These are phyloP conservation scores for Arachis hypogaea DNA, from an alignment of 306 rosid genomes.

Conservation along the genomic window DNA sequence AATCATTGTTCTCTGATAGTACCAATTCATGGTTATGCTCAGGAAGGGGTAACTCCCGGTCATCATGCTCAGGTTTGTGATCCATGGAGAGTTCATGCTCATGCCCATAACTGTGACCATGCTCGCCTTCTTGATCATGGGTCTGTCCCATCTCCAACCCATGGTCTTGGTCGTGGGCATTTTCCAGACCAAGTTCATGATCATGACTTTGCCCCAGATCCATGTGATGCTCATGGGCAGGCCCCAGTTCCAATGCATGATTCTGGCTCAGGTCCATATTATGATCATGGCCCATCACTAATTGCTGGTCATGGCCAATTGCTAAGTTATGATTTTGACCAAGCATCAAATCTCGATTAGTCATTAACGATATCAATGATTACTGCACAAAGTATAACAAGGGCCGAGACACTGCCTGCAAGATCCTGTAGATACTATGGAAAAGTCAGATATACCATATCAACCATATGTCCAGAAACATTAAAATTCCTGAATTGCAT, in stretches of 20 bases:
- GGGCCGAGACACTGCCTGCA: conserved; percentile 49
- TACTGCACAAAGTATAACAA: conserved; percentile 1
- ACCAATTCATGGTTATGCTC: conserved; percentile 56
- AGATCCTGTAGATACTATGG: conserved; percentile 29
- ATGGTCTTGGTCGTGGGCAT: conserved; percentile 58
- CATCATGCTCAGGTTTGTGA: conserved; percentile 71
- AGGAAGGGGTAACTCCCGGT: conserved; percentile 57
- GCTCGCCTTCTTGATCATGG: conserved; percentile 60
- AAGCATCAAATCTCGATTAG: conserved; percentile 76
- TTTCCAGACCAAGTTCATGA: conserved; percentile 58
- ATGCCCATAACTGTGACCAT: conserved; percentile 60
- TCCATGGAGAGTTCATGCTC: conserved; percentile 65
- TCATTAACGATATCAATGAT: conserved; percentile 51
- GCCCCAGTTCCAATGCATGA: conserved; percentile 65
- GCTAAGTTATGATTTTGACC: conserved; percentile 70
- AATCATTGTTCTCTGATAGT: conserved; percentile 57
- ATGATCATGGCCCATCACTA: conserved; percentile 65
- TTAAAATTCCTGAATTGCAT: conserved; percentile 19
- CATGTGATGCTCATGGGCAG: conserved; percentile 55
- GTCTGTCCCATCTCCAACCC: conserved; percentile 61
- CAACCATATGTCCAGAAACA: conserved; percentile 2
- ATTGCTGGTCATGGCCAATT: conserved; percentile 70
- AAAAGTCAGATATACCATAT: conserved; percentile 29
- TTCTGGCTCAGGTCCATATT: conserved; percentile 61
- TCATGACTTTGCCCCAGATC: conserved; percentile 50